A percentile compares a stretch with the other conserved stretches of the same genome.
Conservation (phyloP, 345 rosid genomes). For the Eucalyptus marginata region DNA sequence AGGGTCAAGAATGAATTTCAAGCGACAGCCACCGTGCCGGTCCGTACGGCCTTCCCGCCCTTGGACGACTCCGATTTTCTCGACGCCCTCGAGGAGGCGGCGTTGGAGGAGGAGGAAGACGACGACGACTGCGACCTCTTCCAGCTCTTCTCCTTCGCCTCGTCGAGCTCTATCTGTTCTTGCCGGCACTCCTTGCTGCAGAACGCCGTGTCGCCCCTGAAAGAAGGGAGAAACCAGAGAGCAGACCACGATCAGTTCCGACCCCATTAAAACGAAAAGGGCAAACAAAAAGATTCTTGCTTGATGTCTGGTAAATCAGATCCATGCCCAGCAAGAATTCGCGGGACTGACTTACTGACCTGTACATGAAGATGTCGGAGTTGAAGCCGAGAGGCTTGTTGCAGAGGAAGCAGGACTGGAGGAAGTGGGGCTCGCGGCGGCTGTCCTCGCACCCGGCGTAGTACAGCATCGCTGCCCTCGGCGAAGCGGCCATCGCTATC, state of each 20-base stretch:
- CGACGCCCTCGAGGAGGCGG: slow-evolving; percentile 10
- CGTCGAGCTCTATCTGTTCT: slow-evolving; percentile 73
- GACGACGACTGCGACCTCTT: slow-evolving; percentile 14
- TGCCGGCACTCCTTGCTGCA: slow-evolving; percentile 80
- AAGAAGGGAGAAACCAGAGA: not conserved
- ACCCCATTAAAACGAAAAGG: not conserved
- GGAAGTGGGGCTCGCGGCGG: slow-evolving; percentile 44
- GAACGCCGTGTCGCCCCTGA: slow-evolving; percentile 67
- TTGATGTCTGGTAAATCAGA: not conserved
- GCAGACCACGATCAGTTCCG: not conserved
- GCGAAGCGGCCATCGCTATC: not conserved
- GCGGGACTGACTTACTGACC: slow-evolving; percentile 13
- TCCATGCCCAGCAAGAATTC: not conserved
- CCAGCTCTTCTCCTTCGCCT: slow-evolving; percentile 31
- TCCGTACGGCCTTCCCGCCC: slow-evolving; percentile 18
- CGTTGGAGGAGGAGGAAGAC: not conserved
- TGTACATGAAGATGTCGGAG: slow-evolving; percentile 89
- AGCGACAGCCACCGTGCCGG: slow-evolving; percentile 41
- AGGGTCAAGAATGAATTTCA: not conserved
- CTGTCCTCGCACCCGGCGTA: slow-evolving; percentile 7
- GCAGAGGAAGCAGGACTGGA: slow-evolving; percentile 66
- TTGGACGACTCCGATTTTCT: not conserved
- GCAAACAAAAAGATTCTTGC: not conserved
- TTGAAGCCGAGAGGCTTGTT: slow-evolving; percentile 43
- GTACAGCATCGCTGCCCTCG: slow-evolving; percentile 6